phyloP scores from a whole-genome alignment of 1,284 basidiomycete species.

The Sanghuangporus sanghuang region DNA sequence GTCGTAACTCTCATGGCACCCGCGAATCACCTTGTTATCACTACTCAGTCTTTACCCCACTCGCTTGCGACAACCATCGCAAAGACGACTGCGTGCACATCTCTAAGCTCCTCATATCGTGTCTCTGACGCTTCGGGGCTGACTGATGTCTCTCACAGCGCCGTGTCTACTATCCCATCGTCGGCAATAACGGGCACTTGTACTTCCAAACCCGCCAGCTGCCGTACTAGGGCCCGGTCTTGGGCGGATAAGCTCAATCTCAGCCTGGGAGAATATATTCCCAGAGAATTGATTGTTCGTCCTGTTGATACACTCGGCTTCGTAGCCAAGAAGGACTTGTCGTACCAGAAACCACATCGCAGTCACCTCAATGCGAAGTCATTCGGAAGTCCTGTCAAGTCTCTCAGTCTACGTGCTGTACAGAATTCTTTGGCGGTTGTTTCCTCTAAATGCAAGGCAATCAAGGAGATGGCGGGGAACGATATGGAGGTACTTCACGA shows the following conservation, averaged over 20 bases:
- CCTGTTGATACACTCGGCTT: slow-evolving; percentile 3
- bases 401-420: slow-evolving; percentile 11
- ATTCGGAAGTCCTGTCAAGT: not conserved
- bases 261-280: slow-evolving; percentile 2
- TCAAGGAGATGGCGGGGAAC: slow-evolving; percentile 5
- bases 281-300: slow-evolving; percentile 14
- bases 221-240: not conserved
- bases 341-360: not conserved
- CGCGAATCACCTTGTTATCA: not conserved
- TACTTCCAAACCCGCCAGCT: not conserved
- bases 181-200: not conserved
- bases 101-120: not conserved
- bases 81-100: not conserved
- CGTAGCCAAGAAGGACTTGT: not conserved
- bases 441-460: slow-evolving; percentile 11
- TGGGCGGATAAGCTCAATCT: slow-evolving; percentile 11
- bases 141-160: not conserved
- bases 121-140: not conserved
- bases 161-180: not conserved
- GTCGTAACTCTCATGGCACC: not conserved
- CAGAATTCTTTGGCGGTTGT: slow-evolving; percentile 6
- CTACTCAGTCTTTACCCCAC: not conserved
- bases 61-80: slow-evolving; percentile 4
- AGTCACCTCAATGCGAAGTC: not conserved
- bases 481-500: slow-evolving; percentile 14